Conservation (phyloP, 441 rosid genomes). For the Mallotus repandus region DNA sequence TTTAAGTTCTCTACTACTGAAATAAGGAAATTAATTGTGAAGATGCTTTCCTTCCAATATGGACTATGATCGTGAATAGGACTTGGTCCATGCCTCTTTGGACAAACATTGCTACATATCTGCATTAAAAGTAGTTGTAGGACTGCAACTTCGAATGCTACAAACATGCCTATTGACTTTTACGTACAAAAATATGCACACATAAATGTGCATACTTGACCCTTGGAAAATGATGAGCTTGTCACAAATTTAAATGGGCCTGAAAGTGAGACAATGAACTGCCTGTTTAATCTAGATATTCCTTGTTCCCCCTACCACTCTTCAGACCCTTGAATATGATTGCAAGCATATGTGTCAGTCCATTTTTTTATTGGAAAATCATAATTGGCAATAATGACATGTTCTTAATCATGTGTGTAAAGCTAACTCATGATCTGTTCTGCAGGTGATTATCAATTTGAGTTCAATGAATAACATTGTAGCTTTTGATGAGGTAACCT, state of each 20-base stretch:
- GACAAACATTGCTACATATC: background rate
- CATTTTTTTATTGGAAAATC: background rate
- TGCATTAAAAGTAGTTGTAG: background rate
- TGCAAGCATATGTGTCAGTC: background rate
- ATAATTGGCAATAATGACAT: background rate
- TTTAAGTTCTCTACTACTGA: background rate
- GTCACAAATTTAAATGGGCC: background rate
- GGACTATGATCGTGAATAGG: background rate
- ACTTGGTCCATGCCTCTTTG: background rate
- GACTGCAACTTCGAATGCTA: background rate
- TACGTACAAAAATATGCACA: background rate
- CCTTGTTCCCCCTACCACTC: background rate
- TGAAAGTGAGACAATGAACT: background rate
- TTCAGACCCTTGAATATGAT: background rate
- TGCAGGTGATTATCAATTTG: slow-evolving; percentile 75
- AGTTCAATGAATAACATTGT: slow-evolving; percentile 73
- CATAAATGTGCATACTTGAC: background rate
- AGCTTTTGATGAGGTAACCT: slow-evolving; percentile 71
- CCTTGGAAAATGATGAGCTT: background rate
- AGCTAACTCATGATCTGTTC: slow-evolving; percentile 9
- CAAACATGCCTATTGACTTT: background rate
- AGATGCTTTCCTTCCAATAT: background rate
- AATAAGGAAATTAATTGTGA: background rate
- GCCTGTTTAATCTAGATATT: background rate
- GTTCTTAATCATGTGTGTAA: background rate